A percentile compares a stretch with the other conserved stretches of the same genome.
Evolutionary conservation across 176 grass and related monocot species (phyloP).

Genomic region (Dactylis glomerata): DNA sequence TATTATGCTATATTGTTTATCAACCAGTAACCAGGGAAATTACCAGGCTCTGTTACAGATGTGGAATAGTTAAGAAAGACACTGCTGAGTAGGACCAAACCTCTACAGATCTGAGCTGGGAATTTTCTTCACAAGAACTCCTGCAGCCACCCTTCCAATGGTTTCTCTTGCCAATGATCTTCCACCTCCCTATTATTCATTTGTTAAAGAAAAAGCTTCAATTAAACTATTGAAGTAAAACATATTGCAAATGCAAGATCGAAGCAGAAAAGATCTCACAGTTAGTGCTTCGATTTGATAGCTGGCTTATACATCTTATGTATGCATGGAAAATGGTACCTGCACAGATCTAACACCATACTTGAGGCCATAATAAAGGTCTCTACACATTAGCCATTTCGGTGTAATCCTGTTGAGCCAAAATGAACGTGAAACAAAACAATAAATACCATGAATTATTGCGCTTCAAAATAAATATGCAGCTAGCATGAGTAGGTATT

Average conservation of each 20-base stretch:
- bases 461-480: constrained; percentile 9
- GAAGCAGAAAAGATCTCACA: too few species aligned
- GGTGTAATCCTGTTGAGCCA: constrained; percentile 92
- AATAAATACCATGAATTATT: too few species aligned
- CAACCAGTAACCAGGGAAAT: background rate
- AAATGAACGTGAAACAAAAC: too few species aligned
- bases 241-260: too few species aligned
- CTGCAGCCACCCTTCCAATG: constrained; percentile 95
- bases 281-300: background rate
- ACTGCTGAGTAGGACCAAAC: constrained; percentile 13
- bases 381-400: constrained; percentile 89
- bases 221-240: too few species aligned
- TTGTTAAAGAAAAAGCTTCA: too few species aligned
- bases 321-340: constrained; percentile 45
- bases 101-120: constrained; percentile 67
- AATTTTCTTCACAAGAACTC: constrained; percentile 95
- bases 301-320: background rate
- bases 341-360: constrained; percentile 87
- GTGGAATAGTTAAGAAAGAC: background rate
- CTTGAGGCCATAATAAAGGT: constrained; percentile 95
- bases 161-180: constrained; percentile 99
- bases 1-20: constrained; percentile 1
- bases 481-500: constrained; percentile 6
- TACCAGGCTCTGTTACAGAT: too few species aligned
- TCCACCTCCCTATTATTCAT: constrained; percentile 74